Conservation (phyloP, 805 yeast species). For the Ogataea ganodermae region DNA sequence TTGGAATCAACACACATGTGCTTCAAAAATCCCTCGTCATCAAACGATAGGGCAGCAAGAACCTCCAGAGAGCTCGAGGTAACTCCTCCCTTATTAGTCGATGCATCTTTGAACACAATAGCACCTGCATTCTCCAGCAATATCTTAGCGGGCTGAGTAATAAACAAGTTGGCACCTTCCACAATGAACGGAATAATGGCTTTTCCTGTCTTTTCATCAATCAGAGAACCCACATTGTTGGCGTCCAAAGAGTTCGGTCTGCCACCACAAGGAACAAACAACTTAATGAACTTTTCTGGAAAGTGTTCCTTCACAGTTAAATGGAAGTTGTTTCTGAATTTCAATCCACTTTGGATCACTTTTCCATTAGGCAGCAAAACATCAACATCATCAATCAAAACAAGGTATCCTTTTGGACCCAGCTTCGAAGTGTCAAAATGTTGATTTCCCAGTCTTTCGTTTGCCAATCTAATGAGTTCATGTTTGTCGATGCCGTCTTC, state of each 20-base stretch:
- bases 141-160: conserved; percentile 91
- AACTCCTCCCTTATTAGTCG: conserved; percentile 98
- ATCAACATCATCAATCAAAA: conserved; percentile 84
- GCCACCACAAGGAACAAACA: conserved; percentile 98
- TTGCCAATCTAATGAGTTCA: conserved; percentile 80
- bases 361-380: conserved; percentile 75
- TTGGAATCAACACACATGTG: conserved; percentile 74
- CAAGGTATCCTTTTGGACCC: conserved; percentile 74
- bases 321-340: conserved; percentile 90
- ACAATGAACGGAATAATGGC: conserved; percentile 82
- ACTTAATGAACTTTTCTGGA: conserved; percentile 59
- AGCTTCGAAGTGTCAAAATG: conserved; percentile 67
- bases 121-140: conserved; percentile 85
- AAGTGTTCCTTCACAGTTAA: conserved; percentile 65
- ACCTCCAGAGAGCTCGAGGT: conserved; percentile 96
- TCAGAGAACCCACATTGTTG: conserved; percentile 69
- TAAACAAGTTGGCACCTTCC: conserved; percentile 96
- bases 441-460: conserved; percentile 71
- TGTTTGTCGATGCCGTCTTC: conserved; percentile 82
- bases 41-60: conserved; percentile 88
- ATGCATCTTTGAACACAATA: conserved; percentile 89
- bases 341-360: conserved; percentile 76
- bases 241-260: conserved; percentile 95
- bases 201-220: conserved; percentile 76
- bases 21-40: conserved; percentile 75